A percentile compares a stretch with the other conserved stretches of the same genome.
Conservation (phyloP, 495 filamentous ascomycete genomes). For the Hypoxylon perforatum region DNA sequence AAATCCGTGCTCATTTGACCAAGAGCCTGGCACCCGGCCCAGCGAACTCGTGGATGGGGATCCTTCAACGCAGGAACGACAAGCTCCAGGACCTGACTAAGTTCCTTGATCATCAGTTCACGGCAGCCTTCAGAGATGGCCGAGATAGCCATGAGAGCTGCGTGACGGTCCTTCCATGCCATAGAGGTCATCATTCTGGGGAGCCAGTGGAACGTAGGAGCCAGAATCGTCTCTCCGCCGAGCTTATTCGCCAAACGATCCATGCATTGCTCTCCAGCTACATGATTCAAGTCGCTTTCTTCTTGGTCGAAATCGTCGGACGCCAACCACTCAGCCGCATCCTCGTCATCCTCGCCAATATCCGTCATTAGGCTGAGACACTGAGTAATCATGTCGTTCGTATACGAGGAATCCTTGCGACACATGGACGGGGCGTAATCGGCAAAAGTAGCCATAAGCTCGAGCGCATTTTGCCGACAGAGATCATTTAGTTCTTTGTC, state of each 20-base stretch:
- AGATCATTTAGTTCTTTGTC: conserved; percentile 94
- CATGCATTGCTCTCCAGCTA: conserved; percentile 99
- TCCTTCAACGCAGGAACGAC: conserved; percentile 94
- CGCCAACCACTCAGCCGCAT: conserved; percentile 92
- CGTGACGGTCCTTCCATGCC: conserved; percentile 95
- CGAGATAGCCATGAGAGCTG: conserved; percentile 98
- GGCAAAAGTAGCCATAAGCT: conserved; percentile 98
- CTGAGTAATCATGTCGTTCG: conserved; percentile 96
- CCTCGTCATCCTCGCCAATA: conserved; percentile 92
- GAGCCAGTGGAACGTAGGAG: conserved; percentile 96
- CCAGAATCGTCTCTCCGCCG: conserved; percentile 84
- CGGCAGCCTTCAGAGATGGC: conserved; percentile 98
- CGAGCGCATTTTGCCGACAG: conserved; percentile 91
- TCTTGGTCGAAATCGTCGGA: conserved; percentile 96
- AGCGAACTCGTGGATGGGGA: conserved; percentile 92
- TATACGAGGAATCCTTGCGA: conserved; percentile 89
- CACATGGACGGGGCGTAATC: conserved; percentile 95
- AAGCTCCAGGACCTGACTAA: conserved; percentile 91
- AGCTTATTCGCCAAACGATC: conserved; percentile 97
- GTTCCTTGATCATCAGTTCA: conserved; percentile 93
- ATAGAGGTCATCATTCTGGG: conserved; percentile 97
- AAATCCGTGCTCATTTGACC: conserved; percentile 99
- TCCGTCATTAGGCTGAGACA: conserved; percentile 99
- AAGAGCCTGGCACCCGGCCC: conserved; percentile 98
- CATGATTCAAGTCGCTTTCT: conserved; percentile 97